phyloP scores from a whole-genome alignment of 805 yeast genomes.

The Starmera dryadoides region DNA sequence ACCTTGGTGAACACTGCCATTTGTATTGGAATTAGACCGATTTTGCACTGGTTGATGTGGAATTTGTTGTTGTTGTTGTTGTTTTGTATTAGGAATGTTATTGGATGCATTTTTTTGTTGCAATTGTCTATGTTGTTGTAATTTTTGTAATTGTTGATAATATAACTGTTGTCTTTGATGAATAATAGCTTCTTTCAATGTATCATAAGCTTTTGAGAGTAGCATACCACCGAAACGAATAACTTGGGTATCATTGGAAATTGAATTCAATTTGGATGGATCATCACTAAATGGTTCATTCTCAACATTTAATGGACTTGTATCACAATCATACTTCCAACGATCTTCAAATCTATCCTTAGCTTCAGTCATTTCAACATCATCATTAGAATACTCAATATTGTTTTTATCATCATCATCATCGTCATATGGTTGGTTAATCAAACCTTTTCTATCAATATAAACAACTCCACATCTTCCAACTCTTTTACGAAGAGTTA shows the following conservation, averaged over 20 bases:
- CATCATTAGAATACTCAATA: slow-evolving; percentile 15
- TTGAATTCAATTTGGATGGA: slow-evolving; percentile 77
- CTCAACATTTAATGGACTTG: slow-evolving; percentile 26
- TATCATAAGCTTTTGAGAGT: slow-evolving; percentile 78
- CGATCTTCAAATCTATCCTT: slow-evolving; percentile 46
- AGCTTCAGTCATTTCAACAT: slow-evolving; percentile 27
- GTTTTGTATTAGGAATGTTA: background rate
- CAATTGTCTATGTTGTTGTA: slow-evolving; percentile 23
- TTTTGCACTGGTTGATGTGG: background rate
- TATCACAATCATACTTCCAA: slow-evolving; percentile 63
- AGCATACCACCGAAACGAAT: slow-evolving; percentile 91
- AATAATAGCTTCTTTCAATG: slow-evolving; percentile 65
- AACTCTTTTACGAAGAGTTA: slow-evolving; percentile 63
- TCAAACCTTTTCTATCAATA: slow-evolving; percentile 65
- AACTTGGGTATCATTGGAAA: slow-evolving; percentile 79
- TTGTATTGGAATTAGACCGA: background rate
- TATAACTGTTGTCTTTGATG: slow-evolving; percentile 53
- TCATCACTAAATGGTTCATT: slow-evolving; percentile 57
- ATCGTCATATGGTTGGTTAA: slow-evolving; percentile 28
- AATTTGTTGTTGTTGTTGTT: background rate
- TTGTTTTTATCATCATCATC: slow-evolving; percentile 32
- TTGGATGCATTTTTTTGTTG: slow-evolving; percentile 11
- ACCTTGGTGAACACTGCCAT: background rate
- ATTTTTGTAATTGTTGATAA: slow-evolving; percentile 22
- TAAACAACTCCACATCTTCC: slow-evolving; percentile 68